Evolutionary conservation across 148 eudicot species (phyloP).

Genomic region (Fagopyrum tataricum): DNA sequence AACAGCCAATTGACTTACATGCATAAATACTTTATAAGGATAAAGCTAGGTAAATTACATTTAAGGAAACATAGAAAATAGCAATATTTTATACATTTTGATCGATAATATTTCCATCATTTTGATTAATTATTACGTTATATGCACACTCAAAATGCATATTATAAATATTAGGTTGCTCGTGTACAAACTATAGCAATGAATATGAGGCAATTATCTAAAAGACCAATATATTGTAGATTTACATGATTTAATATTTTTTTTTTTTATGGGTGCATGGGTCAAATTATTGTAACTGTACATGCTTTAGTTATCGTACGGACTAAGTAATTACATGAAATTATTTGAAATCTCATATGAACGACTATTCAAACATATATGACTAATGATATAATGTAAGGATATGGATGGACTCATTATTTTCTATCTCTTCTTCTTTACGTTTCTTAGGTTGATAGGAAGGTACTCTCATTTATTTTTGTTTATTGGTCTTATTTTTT

Average conservation of each 20-base stretch:
- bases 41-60: too few species aligned
- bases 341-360: not conserved
- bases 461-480: not conserved
- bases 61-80: too few species aligned
- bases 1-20: too few species aligned
- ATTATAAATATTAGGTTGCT: not conserved
- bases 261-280: not conserved
- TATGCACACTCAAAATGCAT: not conserved
- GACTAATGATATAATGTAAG: not conserved
- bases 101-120: not conserved
- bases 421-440: slow-evolving; percentile 10
- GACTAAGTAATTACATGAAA: not conserved
- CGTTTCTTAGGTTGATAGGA: slow-evolving; percentile 9
- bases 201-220: not conserved
- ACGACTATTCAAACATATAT: not conserved
- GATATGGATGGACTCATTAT: slow-evolving; percentile 3
- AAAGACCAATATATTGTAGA: slow-evolving; percentile 6
- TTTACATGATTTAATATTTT: too few species aligned
- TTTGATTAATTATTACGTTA: not conserved
- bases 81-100: not conserved
- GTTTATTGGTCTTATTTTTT: not conserved
- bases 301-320: too few species aligned
- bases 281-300: too few species aligned
- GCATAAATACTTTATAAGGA: too few species aligned
- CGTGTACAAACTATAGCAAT: not conserved